Base-by-base conservation (phyloP, 106 monocot genomes). In the Platanthera guangdongensis region DNA sequence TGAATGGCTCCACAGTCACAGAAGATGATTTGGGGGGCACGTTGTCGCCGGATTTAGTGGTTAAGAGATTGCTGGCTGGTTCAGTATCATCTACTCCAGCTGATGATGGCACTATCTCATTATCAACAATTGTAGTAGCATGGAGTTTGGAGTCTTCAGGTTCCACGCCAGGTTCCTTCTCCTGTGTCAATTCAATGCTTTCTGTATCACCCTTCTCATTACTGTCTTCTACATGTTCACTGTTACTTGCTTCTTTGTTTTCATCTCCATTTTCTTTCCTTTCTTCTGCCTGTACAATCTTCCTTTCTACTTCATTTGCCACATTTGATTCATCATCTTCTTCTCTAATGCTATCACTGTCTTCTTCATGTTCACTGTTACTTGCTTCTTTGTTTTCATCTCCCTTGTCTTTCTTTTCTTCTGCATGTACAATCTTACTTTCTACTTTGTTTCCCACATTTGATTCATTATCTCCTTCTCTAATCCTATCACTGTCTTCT, bases 1-100 rank as follows among this genome's bases (percentile, higher is more conserved):
- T 91, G 75, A 78, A 64, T 9, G 94, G 85, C 50, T 85, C 87
- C 16, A 39, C 81, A 67, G 60, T 67, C 32, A 84, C 87, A 7
- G 67, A 52, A 68, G 81, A 84, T 63, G 52, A 73, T 7, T 87
- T 82, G 8, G 78, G 60, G 19, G 46, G 16, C 9, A 52, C 32
- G 39, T 75, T 79, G 9, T 88, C 84, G 18, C 86, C 83, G 18
- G 74, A 52, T 60, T 86, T 82, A 28, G 75, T 52, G 11, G 21
- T 48, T 55, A 50, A 50, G 18, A 70, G 83, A n/a, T 82, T 84
- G 54, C 14, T 53, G 53, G 48, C 69, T 7, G 57, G 45, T 22
- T 77, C 78, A 53, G 45, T 13, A 47, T 70, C 45, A 68, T 57
- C 74, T 19, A 48, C 82, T 50, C 76, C 68, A 3, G 3, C 74